Percentiles rank a stretch among this genome's conserved stretches.
Evolutionary conservation across 805 yeast species (phyloP).

Genomic region (Lipomyces chichibuensis): DNA sequence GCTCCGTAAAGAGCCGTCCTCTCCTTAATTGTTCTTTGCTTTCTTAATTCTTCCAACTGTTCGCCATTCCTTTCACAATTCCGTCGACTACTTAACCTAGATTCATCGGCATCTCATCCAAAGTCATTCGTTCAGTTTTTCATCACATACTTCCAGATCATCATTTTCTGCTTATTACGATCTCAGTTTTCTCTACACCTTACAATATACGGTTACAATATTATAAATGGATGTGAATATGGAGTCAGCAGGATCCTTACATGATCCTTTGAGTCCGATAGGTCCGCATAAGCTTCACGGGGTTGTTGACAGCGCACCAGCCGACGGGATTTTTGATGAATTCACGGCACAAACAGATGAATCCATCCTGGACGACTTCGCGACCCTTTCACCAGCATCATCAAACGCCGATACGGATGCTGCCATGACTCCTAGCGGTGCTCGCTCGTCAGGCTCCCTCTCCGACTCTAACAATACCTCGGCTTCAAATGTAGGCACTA

Average conservation of each 20-base stretch:
- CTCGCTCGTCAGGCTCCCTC: constrained; percentile 5
- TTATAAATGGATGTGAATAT: not conserved
- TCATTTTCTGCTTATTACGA: not conserved
- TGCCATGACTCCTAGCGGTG: not conserved
- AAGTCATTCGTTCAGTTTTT: not conserved
- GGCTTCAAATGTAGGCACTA: not conserved
- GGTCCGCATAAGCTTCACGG: not conserved
- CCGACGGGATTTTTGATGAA: constrained; percentile 3
- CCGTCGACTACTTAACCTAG: not conserved
- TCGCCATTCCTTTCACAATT: not conserved
- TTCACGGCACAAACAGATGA: constrained; percentile 9
- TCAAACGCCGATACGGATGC: constrained; percentile 17
- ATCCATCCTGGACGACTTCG: constrained; percentile 19
- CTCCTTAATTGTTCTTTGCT: not conserved
- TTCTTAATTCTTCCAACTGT: not conserved
- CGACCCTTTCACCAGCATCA: constrained; percentile 29
- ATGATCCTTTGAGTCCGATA: constrained; percentile 1
- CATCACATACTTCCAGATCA: not conserved
- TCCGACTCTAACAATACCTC: not conserved
- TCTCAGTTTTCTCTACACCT: not conserved
- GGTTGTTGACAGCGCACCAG: not conserved
- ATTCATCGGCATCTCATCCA: not conserved
- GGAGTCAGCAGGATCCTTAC: not conserved
- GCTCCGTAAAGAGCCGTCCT: not conserved
- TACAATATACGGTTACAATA: not conserved